Percentiles rank a stretch among this genome's conserved stretches.
Conservation (phyloP, 805 yeast genomes). For the Cyberlindnera euphorbiae region DNA sequence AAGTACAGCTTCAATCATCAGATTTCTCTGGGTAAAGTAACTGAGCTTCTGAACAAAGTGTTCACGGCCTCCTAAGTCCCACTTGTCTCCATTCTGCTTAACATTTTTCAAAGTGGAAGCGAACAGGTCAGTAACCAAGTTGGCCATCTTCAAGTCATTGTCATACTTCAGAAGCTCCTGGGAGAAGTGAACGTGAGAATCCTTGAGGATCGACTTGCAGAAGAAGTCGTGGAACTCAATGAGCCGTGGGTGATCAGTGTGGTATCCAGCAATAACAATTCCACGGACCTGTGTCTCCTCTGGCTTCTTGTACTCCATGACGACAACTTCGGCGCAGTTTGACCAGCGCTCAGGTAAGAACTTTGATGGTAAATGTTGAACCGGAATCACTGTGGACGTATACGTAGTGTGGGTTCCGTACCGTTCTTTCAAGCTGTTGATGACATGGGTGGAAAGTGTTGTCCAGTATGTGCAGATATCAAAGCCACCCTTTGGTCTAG, state of each 20-base stretch:
- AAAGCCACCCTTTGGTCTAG: slow-evolving; percentile 31
- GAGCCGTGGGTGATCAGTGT: slow-evolving; percentile 20
- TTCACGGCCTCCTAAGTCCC: slow-evolving; percentile 43
- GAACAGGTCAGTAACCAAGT: slow-evolving; percentile 37
- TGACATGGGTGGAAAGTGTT: slow-evolving; percentile 1
- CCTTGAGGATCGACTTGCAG: slow-evolving; percentile 31
- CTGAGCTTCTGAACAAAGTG: slow-evolving; percentile 38
- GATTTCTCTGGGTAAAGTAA: slow-evolving; percentile 44
- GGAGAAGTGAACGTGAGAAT: slow-evolving; percentile 27
- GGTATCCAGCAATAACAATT: slow-evolving; percentile 30
- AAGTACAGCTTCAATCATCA: slow-evolving; percentile 49
- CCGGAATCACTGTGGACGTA: slow-evolving; percentile 3
- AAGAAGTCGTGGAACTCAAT: slow-evolving; percentile 33
- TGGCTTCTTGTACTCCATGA: slow-evolving; percentile 29
- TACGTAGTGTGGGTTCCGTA: not conserved
- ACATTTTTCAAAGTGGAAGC: slow-evolving; percentile 44
- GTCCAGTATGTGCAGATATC: slow-evolving; percentile 28
- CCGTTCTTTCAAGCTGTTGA: not conserved
- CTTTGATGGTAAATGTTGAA: slow-evolving; percentile 4
- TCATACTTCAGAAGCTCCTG: slow-evolving; percentile 10
- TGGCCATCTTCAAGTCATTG: slow-evolving; percentile 22
- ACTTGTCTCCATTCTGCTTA: slow-evolving; percentile 37
- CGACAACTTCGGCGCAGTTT: slow-evolving; percentile 23
- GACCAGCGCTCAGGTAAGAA: slow-evolving; percentile 14
- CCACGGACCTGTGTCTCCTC: slow-evolving; percentile 35